Conservation (phyloP, 345 rosid genomes). For the Eucalyptus decipiens region DNA sequence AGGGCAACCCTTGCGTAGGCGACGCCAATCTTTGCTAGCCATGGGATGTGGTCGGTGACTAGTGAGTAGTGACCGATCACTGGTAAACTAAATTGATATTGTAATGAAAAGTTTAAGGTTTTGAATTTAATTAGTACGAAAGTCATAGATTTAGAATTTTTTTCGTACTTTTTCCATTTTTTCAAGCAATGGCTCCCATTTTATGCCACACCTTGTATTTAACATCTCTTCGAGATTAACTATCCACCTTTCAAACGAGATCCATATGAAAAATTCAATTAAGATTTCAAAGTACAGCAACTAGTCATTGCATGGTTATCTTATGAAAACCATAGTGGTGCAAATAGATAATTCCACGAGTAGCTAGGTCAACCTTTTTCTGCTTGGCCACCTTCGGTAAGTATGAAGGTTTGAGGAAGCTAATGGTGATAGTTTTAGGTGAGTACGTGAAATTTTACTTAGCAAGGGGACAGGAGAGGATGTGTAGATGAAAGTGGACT, state of each 20-base stretch:
- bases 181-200: neutral
- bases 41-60: too few relatives aligned
- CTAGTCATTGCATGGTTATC: neutral
- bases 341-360: neutral
- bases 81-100: neutral
- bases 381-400: neutral
- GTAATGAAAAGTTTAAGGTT: neutral
- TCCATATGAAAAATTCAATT: neutral
- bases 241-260: neutral
- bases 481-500: too few relatives aligned
- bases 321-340: neutral
- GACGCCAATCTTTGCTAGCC: neutral
- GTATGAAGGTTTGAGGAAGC: too few relatives aligned
- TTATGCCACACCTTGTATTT: neutral
- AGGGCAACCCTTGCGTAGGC: neutral
- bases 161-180: neutral
- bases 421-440: too few relatives aligned
- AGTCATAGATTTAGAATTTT: neutral
- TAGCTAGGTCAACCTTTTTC: neutral
- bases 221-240: neutral
- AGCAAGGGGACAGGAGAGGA: too few relatives aligned
- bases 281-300: neutral
- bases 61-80: too few relatives aligned
- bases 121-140: neutral
- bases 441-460: too few relatives aligned